phyloP scores from a whole-genome alignment of 2,329 filamentous ascomycete genomes.

The Ceratocystiopsis minuta region DNA sequence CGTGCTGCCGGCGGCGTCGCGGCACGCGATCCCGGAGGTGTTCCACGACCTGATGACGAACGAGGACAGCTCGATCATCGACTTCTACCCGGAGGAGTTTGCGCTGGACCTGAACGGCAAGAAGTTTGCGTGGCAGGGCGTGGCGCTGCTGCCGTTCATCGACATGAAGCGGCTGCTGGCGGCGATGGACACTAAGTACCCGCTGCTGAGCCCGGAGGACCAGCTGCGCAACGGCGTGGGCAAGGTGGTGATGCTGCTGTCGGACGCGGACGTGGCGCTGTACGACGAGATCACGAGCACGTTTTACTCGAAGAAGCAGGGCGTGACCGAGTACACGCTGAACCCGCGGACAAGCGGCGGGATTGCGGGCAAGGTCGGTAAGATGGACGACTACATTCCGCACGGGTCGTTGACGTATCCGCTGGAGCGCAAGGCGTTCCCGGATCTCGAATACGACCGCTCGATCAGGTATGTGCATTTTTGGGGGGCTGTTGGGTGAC shows the following conservation, averaged over 20 bases:
- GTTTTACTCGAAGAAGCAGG: conserved; percentile 85
- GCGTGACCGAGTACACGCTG: conserved; percentile 46
- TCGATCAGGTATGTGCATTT: conserved; percentile 49
- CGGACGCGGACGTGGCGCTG: conserved; percentile 57
- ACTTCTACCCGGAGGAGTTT: conserved; percentile 95
- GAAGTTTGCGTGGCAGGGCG: conserved; percentile 96
- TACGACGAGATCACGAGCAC: conserved; percentile 71
- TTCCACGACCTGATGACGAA: conserved; percentile 88
- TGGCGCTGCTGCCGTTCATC: conserved; percentile 87
- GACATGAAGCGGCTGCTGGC: conserved; percentile 71
- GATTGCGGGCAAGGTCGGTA: conserved; percentile 62
- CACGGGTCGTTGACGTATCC: conserved; percentile 68
- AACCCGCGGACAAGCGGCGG: conserved; percentile 61
- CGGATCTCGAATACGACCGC: conserved; percentile 65
- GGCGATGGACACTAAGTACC: conserved; percentile 72
- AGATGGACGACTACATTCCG: conserved; percentile 68
- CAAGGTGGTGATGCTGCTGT: conserved; percentile 66
- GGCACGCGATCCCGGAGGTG: conserved; percentile 70
- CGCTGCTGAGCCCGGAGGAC: conserved; percentile 60
- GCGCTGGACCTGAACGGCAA: conserved; percentile 89
- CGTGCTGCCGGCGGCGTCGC: conserved; percentile 81
- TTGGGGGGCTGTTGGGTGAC: neutral
- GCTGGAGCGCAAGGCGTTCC: conserved; percentile 51
- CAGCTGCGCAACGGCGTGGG: conserved; percentile 61
- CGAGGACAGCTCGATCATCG: conserved; percentile 76